Evolutionary conservation across 768 basidiomycete genomes (phyloP), one percentile per base, ranked within the genome.

Genomic region (Mycena rosella): DNA sequence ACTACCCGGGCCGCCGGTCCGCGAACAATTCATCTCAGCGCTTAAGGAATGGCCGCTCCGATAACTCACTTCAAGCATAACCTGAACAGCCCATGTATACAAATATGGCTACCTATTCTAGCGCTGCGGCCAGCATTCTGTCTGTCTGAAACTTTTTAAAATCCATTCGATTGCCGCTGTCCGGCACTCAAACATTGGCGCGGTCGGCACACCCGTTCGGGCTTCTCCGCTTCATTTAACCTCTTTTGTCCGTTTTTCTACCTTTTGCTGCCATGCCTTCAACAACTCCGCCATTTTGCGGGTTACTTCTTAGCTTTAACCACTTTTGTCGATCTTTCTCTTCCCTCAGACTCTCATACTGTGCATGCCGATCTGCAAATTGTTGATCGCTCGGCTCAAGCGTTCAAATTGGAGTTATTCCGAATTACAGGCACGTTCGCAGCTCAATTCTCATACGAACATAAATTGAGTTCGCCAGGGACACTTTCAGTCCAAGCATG

Each of bases 351-450:
- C 48, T 49, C 48, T 49, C 48, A 49, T 49, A 26, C 48, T 49
- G 48, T 27, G 24, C 48, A 49, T 49, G 26, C 48, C 26, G 48
- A 49, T 49, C 26, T 49, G 26, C 26, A 49, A 49, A 49, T 27
- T 49, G 48, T 49, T 26, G 26, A 49, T 10, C 17, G 45, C 45
- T 47, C 45, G 45, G 45, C 17, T 47, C n/a, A 22, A 47, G 45
- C 45, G 45, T 49, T 49, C 48, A 49, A 49, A 49, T 49, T 49
- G 48, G 48, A 49, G 24, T 49, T 49, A 49, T 49, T 49, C 48
- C 26, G 48, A 49, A 49, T 49, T 49, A 7, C 73, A 27, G 48
- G 48, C 48, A 49, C 48, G 26, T 49, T 34, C 32, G 32, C 32
- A 34, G 32, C 32, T 34, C 32, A 34, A 34, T 34, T 34, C 32